Percentiles rank a stretch among this genome's conserved stretches.
Evolutionary conservation across 306 rosid genomes (phyloP).

Genomic region (Cicer cuneatum): DNA sequence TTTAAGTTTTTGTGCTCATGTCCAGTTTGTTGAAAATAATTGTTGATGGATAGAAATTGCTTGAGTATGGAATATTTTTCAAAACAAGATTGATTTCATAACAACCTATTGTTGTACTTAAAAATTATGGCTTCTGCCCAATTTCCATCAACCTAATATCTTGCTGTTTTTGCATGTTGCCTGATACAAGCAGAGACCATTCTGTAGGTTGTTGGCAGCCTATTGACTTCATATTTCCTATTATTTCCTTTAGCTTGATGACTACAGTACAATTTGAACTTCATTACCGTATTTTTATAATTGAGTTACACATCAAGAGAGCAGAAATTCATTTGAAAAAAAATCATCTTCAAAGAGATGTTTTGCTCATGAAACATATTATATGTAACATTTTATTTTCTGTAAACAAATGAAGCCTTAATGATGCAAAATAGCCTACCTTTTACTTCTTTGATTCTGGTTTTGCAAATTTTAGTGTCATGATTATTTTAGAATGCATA

Average conservation of each 20-base stretch:
- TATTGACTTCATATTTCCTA: slow-evolving; percentile 8
- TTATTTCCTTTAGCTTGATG: slow-evolving; percentile 6
- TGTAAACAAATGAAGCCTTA: slow-evolving; percentile 19
- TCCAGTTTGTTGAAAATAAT: slow-evolving; percentile 3
- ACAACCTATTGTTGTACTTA: slow-evolving; percentile 20
- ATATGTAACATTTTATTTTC: slow-evolving; percentile 16
- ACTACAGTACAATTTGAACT: not conserved
- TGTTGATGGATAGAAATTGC: slow-evolving; percentile 28
- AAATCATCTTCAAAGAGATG: not conserved
- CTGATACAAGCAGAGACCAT: slow-evolving; percentile 3
- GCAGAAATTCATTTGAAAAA: slow-evolving; percentile 6
- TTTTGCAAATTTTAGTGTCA: not conserved
- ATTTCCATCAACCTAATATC: not conserved
- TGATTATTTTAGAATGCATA: slow-evolving; percentile 30
- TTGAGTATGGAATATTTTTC: slow-evolving; percentile 20
- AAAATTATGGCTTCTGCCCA: slow-evolving; percentile 20
- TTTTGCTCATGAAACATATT: slow-evolving; percentile 3
- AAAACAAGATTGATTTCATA: slow-evolving; percentile 7
- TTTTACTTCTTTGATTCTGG: slow-evolving; percentile 19
- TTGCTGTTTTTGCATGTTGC: slow-evolving; percentile 2
- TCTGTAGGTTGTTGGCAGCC: slow-evolving; percentile 24
- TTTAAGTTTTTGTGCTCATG: not conserved
- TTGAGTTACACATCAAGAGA: not conserved
- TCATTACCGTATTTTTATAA: slow-evolving; percentile 3
- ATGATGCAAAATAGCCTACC: slow-evolving; percentile 21